Percentiles rank a stretch among this genome's conserved stretches.
Conservation (phyloP, 352 stramenopile genomes). For the Globisporangium abappressorium region DNA sequence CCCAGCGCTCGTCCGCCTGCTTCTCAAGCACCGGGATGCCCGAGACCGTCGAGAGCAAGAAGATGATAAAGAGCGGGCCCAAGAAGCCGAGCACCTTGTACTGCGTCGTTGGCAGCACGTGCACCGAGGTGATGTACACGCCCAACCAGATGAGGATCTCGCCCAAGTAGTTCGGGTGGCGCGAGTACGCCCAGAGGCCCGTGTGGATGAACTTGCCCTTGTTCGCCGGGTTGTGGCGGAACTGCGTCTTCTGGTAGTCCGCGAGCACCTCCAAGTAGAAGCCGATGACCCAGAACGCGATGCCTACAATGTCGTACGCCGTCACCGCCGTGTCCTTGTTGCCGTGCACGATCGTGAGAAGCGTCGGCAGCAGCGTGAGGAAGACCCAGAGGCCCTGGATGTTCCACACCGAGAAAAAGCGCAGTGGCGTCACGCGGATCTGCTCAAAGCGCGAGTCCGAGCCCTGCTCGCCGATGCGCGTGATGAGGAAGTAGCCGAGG, state of each 20-base stretch:
- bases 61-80: constrained; percentile 59
- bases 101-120: constrained; percentile 39
- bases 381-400: constrained; percentile 81
- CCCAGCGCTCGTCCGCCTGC: constrained; percentile 60
- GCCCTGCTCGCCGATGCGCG: constrained; percentile 56
- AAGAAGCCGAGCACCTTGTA: constrained; percentile 42
- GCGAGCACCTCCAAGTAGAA: constrained; percentile 74
- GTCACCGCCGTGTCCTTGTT: constrained; percentile 25
- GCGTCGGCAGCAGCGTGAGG: constrained; percentile 60
- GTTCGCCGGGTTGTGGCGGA: constrained; percentile 57
- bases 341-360: constrained; percentile 43
- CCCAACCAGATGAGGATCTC: constrained; percentile 89
- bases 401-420: constrained; percentile 74
- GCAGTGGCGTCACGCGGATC: constrained; percentile 56
- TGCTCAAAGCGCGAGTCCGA: constrained; percentile 68
- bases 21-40: constrained; percentile 79
- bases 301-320: constrained; percentile 36
- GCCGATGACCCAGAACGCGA: constrained; percentile 59
- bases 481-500: constrained; percentile 70
- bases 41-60: constrained; percentile 60
- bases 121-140: constrained; percentile 45
- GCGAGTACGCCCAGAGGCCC: constrained; percentile 82
- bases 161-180: constrained; percentile 92
- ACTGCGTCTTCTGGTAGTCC: constrained; percentile 82
- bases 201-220: constrained; percentile 76